Base-by-base conservation (phyloP, 2,329 filamentous ascomycete species). In the Fusarium multiceps region DNA sequence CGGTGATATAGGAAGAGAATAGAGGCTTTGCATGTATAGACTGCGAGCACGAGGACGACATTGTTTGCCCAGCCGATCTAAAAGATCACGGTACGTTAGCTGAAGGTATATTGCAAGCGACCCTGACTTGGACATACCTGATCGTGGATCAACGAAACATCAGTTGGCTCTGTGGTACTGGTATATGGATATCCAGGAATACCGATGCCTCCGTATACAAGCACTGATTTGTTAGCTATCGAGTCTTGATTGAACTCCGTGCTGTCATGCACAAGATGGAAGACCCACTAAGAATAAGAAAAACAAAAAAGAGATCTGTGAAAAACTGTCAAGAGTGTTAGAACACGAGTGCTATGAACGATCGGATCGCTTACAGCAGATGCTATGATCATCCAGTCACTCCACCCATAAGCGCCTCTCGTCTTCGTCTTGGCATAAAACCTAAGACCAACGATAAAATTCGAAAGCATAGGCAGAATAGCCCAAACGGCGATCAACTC, bases 361-460 rank as follows among this genome's bases (percentile, higher is more conserved):
- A 2, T 1, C 7, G 37, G 4, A 10, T 4, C 2, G 18, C 59
- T 21, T 43, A 60, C 55, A 2, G 43, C 32, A 18, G 59, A 61
- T 7, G 12, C 20, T 43, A 61, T 28, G 8, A 61, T 53, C 59
- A 61, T 61, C 59, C 59, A 61, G 37, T 61, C 59, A 21, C 55
- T 61, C 55, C 59, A 61, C 6, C 59, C 59, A 60, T 61, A 61
- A 7, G 41, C 55, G 2, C 42, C 37, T 2, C 59, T 60, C 1
- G 59, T 60, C 45, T 61, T 61, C 4, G 59, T 45, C 23, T 61
- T 61, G n/a, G 59, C 59, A 7, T 60, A 61, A 25, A 60, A 61
- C 11, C 59, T 25, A 32, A 61, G 59, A 16, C 23, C 59, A 1
- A 61, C 59, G 0, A 34, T 43, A 0, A 61, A 51, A 1, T 40